Conservation (phyloP, 306 rosid species). For the Acacia crassicarpa region DNA sequence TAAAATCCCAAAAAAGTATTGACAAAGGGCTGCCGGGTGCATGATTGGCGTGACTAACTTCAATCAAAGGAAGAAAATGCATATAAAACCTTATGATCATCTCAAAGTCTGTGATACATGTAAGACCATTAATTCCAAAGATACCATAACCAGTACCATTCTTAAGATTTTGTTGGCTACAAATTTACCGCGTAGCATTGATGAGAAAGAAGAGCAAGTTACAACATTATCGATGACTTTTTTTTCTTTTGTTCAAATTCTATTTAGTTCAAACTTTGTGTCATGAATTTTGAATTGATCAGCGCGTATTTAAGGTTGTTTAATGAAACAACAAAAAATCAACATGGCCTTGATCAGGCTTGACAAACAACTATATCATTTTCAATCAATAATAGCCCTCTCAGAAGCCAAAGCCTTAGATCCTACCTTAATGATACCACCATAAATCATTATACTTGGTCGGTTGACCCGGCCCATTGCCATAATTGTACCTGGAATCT, state of each 20-base stretch:
- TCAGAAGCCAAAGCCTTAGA: neutral
- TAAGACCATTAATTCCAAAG: neutral
- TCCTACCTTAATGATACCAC: conserved; percentile 87
- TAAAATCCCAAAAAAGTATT: no score
- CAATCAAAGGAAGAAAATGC: neutral
- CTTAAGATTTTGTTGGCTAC: neutral
- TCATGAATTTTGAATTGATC: neutral
- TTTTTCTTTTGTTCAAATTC: neutral
- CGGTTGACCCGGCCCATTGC: conserved; percentile 95
- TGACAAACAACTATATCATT: neutral
- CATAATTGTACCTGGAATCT: conserved; percentile 98
- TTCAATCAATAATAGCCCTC: neutral
- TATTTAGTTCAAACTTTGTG: neutral
- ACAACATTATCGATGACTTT: neutral
- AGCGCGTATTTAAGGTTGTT: neutral
- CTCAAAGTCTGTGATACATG: neutral
- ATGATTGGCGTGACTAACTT: neutral
- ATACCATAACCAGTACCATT: conserved; percentile 5
- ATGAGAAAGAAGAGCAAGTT: neutral
- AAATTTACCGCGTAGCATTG: neutral
- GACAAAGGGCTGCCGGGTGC: neutral
- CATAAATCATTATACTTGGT: conserved; percentile 95
- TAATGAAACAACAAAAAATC: neutral
- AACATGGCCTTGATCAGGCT: neutral
- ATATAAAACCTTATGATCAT: neutral